phyloP scores from a whole-genome alignment of 1,139 yeast species.

The Saccharomyces hybrid region DNA sequence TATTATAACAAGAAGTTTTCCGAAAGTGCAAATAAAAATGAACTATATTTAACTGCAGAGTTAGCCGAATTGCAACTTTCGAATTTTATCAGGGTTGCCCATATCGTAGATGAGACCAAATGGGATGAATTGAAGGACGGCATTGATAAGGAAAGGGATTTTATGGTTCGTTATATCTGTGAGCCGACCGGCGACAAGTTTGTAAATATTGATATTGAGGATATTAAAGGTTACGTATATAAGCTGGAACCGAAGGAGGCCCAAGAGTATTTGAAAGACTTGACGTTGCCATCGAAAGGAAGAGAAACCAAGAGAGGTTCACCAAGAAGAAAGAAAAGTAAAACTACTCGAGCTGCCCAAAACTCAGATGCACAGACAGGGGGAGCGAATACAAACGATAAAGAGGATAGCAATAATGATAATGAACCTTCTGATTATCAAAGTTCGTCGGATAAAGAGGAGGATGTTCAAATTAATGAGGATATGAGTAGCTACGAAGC shows the following conservation, averaged over 20 bases:
- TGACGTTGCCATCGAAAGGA: conserved; percentile 8
- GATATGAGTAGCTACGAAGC: neutral
- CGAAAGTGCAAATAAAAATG: conserved; percentile 10
- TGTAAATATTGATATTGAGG: conserved; percentile 16
- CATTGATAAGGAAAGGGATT: conserved; percentile 6
- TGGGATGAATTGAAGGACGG: conserved; percentile 6
- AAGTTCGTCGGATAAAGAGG: neutral
- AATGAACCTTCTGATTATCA: neutral
- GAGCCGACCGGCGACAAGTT: conserved; percentile 16
- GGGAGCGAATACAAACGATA: neutral
- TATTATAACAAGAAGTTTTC: conserved; percentile 3
- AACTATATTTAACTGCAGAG: conserved; percentile 14
- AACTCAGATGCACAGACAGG: neutral
- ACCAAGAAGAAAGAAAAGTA: neutral
- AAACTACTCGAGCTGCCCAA: neutral
- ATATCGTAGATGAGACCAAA: conserved; percentile 2
- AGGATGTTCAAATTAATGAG: neutral
- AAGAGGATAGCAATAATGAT: conserved; percentile 5
- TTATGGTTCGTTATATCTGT: conserved; percentile 17
- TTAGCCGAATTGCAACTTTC: conserved; percentile 9
- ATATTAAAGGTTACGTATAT: conserved; percentile 10
- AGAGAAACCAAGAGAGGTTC: neutral
- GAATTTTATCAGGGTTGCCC: conserved; percentile 10
- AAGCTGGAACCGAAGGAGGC: conserved; percentile 15
- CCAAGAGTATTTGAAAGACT: conserved; percentile 13